Evolutionary conservation across 106 monocot species (phyloP), one percentile per base, ranked within the genome.

Genomic region (Cymbidium sinense): DNA sequence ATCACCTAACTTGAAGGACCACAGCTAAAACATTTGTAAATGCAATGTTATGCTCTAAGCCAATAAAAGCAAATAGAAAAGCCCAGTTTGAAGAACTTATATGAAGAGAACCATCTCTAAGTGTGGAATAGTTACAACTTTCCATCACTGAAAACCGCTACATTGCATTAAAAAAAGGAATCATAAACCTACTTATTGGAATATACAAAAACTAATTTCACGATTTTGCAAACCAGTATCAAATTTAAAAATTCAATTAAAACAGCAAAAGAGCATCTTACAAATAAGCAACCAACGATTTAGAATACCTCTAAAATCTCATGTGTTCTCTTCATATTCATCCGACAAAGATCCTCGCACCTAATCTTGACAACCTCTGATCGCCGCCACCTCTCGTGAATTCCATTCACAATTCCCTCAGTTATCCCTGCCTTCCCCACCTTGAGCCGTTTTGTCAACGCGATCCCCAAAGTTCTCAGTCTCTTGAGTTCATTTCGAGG

Each of bases 281-380:
- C 20, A 58, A 58, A 23, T 58, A 58, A 23, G 58, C 2, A 58
- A 58, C 58, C 20, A 23, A n/a, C n/a, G 58, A 58, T 58, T 58
- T 11, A 58, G 11, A 75, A 70, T 65, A 98, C 98, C 98, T 99
- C 99, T 75, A 99, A 79, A 37, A 86, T 95, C 47, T 95, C 88
- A 82, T 99, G 99, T 0, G 99, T 99, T 82, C 95, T 79, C 87
- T 89, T 99, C 99, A 99, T 99, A 25, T 99, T 95, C 85, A 95
- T 84, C 78, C 90, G 27, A 58, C 92, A 95, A 13, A 95, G 28
- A 70, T 95, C 95, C 62, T 95, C 89, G 61, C 99, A 99, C 85
- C 79, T 86, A 19, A 99, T 84, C 85, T 99, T 99, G 25, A 99
- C 95, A 7, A 99, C 74, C 80, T 99, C 99, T 8, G 87, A 77